These are phyloP conservation scores for Rubia balearica DNA, from an alignment of 305 asterid species.

Conservation along the genomic window DNA sequence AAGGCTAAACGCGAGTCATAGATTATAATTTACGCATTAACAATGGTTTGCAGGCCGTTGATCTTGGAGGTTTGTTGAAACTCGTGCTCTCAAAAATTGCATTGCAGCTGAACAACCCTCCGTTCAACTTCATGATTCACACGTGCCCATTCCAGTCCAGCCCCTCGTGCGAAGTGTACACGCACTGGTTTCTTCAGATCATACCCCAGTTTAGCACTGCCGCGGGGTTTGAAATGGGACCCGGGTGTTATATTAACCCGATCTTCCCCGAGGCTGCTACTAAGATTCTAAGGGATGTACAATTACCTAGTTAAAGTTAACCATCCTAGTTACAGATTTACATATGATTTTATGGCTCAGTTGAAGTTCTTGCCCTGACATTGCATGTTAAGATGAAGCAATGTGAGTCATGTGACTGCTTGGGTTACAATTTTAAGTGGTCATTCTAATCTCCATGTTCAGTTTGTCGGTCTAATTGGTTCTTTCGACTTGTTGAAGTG, in stretches of 20 bases:
- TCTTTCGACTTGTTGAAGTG: no score
- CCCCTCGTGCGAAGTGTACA: conserved; percentile 33
- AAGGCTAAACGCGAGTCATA: neutral
- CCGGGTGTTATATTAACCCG: conserved; percentile 84
- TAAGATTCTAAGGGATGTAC: conserved; percentile 57
- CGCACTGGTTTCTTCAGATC: conserved; percentile 88
- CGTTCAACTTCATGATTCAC: conserved; percentile 74
- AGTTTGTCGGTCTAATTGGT: neutral
- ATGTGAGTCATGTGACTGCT: neutral
- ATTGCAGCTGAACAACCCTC: conserved; percentile 74
- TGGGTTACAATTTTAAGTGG: neutral
- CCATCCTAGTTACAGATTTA: neutral
- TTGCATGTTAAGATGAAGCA: neutral
- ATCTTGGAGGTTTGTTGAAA: conserved; percentile 77
- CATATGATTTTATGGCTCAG: no score
- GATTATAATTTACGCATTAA: no score
- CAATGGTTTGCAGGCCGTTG: conserved; percentile 47
- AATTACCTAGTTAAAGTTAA: conserved; percentile 9
- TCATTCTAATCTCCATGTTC: neutral
- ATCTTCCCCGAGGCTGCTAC: conserved; percentile 96
- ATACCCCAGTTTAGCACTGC: conserved; percentile 66
- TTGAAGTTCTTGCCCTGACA: no score
- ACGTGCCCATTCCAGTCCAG: conserved; percentile 49
- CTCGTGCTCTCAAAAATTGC: conserved; percentile 63
- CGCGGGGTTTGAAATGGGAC: conserved; percentile 82